These are phyloP conservation scores for Baeospora myosura DNA, from an alignment of 1,284 basidiomycete genomes.

Conservation along the genomic window DNA sequence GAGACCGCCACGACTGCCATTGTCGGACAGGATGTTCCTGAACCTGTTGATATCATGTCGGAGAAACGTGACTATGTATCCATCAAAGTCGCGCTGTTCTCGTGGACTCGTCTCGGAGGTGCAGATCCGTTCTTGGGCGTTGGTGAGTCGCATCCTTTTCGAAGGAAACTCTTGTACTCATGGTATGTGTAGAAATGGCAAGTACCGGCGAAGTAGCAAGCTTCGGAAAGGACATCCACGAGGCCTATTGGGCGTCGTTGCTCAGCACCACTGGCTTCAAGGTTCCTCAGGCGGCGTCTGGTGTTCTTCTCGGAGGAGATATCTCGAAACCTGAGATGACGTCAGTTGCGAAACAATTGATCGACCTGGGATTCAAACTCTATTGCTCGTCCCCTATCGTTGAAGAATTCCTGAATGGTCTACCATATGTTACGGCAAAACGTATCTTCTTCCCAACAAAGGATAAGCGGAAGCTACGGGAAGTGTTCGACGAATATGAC, in stretches of 20 bases:
- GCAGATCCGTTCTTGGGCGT: constrained; percentile 97
- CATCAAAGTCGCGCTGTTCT: constrained; percentile 98
- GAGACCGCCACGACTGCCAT: constrained; percentile 93
- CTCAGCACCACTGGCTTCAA: constrained; percentile 90
- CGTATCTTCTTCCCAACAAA: constrained; percentile 95
- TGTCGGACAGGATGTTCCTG: constrained; percentile 83
- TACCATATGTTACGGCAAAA: constrained; percentile 77
- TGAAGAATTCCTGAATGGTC: constrained; percentile 77
- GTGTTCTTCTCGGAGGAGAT: constrained; percentile 87
- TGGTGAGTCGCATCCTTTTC: constrained; percentile 43
- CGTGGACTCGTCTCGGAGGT: constrained; percentile 91
- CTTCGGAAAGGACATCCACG: constrained; percentile 90
- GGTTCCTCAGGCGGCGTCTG: constrained; percentile 72
- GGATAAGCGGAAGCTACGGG: constrained; percentile 92
- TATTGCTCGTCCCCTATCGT: constrained; percentile 81
- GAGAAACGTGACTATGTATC: constrained; percentile 88
- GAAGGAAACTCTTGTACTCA: constrained; percentile 1
- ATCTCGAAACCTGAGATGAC: constrained; percentile 76
- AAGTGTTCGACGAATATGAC: constrained; percentile 91
- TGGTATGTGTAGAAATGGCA: constrained; percentile 75
- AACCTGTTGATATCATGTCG: constrained; percentile 91
- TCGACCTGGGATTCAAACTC: constrained; percentile 84
- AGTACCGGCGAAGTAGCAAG: constrained; percentile 98
- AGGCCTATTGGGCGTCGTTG: constrained; percentile 94
- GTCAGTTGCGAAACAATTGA: constrained; percentile 69